phyloP scores from a whole-genome alignment of 331 rosid species.

The Spiraea crenata region DNA sequence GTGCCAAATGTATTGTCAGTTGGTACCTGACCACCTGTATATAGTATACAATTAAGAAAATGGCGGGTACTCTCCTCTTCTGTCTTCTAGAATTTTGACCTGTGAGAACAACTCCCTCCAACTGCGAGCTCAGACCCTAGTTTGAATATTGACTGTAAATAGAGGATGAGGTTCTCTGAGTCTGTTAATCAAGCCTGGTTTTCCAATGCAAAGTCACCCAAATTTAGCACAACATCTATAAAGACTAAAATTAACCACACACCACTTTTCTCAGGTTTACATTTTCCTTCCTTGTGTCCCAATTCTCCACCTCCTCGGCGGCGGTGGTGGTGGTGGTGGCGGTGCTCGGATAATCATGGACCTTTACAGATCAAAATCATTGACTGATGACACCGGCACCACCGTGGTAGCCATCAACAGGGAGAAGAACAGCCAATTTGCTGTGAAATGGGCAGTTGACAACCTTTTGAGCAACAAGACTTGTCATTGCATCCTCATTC shows the following conservation, averaged over 20 bases:
- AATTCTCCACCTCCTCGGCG: background rate
- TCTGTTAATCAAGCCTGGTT: conserved; percentile 12
- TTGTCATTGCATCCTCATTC: conserved; percentile 54
- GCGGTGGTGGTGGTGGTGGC: background rate
- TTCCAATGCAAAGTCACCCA: background rate
- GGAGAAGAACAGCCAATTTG: conserved; percentile 57
- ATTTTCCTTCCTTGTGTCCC: background rate
- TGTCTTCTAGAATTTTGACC: background rate
- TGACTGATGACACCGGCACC: background rate
- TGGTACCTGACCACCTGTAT: background rate
- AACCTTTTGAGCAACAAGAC: conserved; percentile 35
- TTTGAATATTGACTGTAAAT: background rate
- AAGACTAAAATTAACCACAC: background rate
- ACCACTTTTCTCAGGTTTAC: background rate
- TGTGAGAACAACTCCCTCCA: background rate
- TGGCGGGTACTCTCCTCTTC: too few species aligned
- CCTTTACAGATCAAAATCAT: conserved; percentile 1
- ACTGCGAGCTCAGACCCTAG: background rate
- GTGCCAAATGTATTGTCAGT: background rate
- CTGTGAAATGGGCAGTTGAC: conserved; percentile 87
- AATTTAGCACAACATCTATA: background rate
- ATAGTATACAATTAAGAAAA: background rate
- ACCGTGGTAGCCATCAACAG: conserved; percentile 57
- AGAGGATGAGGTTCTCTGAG: background rate
- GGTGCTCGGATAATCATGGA: conserved; percentile 14